Evolutionary conservation across 176 grass and related monocot genomes (phyloP).

Genomic region (Hsuehochloa calcarea): DNA sequence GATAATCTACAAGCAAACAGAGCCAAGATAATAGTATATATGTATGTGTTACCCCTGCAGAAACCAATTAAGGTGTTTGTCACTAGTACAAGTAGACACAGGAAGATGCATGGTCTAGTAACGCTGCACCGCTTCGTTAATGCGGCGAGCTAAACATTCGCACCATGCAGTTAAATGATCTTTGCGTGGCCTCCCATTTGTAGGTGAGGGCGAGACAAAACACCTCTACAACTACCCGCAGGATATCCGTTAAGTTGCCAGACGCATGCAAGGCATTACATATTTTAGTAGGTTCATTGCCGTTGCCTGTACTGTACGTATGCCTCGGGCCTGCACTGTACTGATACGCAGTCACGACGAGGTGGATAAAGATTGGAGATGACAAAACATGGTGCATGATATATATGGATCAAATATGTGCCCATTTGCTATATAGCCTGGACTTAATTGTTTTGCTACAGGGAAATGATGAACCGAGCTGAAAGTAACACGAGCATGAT

Average conservation of each 20-base stretch:
- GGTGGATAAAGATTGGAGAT: too few relatives aligned
- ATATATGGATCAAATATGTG: too few relatives aligned
- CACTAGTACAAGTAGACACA: background rate
- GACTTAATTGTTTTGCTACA: background rate
- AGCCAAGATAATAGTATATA: background rate
- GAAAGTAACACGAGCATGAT: background rate
- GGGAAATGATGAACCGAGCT: background rate
- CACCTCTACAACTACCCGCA: background rate
- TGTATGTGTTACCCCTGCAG: background rate
- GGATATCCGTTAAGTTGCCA: constrained; percentile 33
- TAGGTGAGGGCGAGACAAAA: constrained; percentile 5
- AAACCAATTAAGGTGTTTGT: background rate
- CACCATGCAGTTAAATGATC: constrained; percentile 17
- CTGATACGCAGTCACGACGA: too few relatives aligned
- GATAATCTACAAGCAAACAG: background rate
- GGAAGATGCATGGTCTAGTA: background rate
- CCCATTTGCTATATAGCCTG: too few relatives aligned
- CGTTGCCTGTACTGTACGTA: too few relatives aligned
- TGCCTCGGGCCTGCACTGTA: too few relatives aligned
- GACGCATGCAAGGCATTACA: background rate
- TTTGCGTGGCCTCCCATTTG: constrained; percentile 39
- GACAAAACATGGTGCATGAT: too few relatives aligned
- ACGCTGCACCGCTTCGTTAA: background rate
- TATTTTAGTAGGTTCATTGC: too few relatives aligned
- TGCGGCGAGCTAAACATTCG: background rate